Percentiles rank a stretch among this genome's conserved stretches.
Evolutionary conservation across 768 basidiomycete species (phyloP).

Genomic region (Podaxis rugospora): DNA sequence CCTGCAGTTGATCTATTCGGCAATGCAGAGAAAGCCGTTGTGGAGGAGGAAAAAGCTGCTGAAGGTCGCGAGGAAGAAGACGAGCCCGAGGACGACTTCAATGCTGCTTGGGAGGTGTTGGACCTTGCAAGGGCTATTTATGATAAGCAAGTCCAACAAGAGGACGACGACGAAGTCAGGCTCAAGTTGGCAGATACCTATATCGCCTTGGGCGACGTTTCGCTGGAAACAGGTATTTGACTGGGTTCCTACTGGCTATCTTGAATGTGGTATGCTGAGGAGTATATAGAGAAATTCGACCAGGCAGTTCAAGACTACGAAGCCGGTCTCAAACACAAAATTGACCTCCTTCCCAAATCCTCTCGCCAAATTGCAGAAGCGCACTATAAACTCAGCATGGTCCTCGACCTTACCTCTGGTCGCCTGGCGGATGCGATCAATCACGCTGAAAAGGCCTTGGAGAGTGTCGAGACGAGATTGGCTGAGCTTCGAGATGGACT

Average conservation of each 20-base stretch:
- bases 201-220: conserved; percentile 92
- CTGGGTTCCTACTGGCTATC: background rate
- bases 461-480: conserved; percentile 71
- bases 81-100: conserved; percentile 95
- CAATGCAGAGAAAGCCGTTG: conserved; percentile 44
- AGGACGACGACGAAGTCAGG: conserved; percentile 56
- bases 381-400: conserved; percentile 92
- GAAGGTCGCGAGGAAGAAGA: conserved; percentile 62
- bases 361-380: conserved; percentile 92
- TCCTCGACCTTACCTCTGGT: conserved; percentile 85
- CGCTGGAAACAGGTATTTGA: conserved; percentile 83
- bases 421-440: conserved; percentile 75
- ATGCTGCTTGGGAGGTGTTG: conserved; percentile 96
- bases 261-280: background rate
- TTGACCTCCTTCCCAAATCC: conserved; percentile 70
- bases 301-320: conserved; percentile 89
- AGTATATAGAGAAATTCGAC: conserved; percentile 84
- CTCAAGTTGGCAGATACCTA: conserved; percentile 90
- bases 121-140: conserved; percentile 90
- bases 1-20: conserved; percentile 61
- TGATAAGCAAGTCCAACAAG: conserved; percentile 52
- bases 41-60: conserved; percentile 45
- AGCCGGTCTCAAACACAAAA: conserved; percentile 70
- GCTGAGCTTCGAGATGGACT: conserved; percentile 50
- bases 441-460: conserved; percentile 77